These are phyloP conservation scores for Pseudozyma sp. DNA, from an alignment of 1,284 basidiomycete genomes.

Conservation along the genomic window DNA sequence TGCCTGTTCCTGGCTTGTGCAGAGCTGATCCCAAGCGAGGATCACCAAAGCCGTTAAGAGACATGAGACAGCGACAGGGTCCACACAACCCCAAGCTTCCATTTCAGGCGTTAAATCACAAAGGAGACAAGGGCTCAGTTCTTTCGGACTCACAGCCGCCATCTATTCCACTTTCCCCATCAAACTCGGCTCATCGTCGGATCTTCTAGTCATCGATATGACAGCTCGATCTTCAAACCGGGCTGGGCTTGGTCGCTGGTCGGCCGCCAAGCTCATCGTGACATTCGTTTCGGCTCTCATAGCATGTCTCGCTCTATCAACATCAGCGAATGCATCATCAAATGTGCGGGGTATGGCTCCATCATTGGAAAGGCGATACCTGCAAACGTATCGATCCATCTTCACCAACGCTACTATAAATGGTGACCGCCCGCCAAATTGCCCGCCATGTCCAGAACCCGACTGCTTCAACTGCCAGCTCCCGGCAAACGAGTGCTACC, in stretches of 20 bases:
- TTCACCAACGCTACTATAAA: slow-evolving; percentile 20
- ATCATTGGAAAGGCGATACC: slow-evolving; percentile 16
- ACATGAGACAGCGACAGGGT: slow-evolving; percentile 17
- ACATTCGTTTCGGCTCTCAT: slow-evolving; percentile 1
- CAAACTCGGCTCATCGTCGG: background rate
- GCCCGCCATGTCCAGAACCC: slow-evolving; percentile 55
- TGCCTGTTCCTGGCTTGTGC: slow-evolving; percentile 22
- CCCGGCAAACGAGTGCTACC: slow-evolving; percentile 56
- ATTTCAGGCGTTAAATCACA: slow-evolving; percentile 9
- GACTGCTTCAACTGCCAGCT: slow-evolving; percentile 63
- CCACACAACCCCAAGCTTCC: slow-evolving; percentile 14
- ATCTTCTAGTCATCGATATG: too few relatives aligned
- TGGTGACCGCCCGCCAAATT: slow-evolving; percentile 31
- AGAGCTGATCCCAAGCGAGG: background rate
- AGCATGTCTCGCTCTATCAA: background rate
- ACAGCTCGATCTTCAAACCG: too few relatives aligned
- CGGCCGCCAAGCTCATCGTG: background rate
- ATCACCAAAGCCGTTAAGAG: background rate
- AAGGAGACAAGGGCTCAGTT: background rate
- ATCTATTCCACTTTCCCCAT: background rate
- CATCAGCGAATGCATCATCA: slow-evolving; percentile 6
- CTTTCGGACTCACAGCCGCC: background rate
- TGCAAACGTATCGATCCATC: slow-evolving; percentile 33
- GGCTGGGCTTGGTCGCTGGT: background rate
- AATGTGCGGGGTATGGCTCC: slow-evolving; percentile 27